These are phyloP conservation scores for Fusarium sacchari DNA, from an alignment of 2,329 filamentous ascomycete species.

Conservation along the genomic window DNA sequence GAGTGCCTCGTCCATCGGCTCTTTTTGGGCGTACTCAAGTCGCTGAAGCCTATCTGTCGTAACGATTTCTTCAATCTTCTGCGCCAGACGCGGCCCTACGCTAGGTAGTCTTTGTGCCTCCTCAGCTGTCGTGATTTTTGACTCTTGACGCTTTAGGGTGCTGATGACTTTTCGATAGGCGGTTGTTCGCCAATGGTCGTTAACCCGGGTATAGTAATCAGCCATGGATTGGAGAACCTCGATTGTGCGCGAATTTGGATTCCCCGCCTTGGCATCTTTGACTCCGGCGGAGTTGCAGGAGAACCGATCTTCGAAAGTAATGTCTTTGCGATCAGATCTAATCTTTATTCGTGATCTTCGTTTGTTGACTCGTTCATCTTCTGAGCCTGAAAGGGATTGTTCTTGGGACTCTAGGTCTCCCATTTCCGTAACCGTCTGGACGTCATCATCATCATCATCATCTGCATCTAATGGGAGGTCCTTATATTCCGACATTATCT, in stretches of 20 bases:
- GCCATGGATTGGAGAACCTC: constrained; percentile 81
- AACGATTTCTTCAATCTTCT: constrained; percentile 91
- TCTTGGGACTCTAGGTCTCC: constrained; percentile 27
- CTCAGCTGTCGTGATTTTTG: constrained; percentile 72
- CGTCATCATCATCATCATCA: constrained; percentile 53
- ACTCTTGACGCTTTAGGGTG: constrained; percentile 73
- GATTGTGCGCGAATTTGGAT: constrained; percentile 81
- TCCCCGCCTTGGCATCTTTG: constrained; percentile 56
- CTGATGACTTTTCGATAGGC: constrained; percentile 82
- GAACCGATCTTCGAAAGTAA: constrained; percentile 60
- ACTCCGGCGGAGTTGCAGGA: constrained; percentile 64
- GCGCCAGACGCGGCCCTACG: constrained; percentile 78
- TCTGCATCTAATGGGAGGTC: constrained; percentile 66
- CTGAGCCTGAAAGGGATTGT: constrained; percentile 30
- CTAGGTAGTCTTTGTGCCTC: constrained; percentile 74
- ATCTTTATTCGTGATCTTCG: constrained; percentile 35
- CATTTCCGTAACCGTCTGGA: constrained; percentile 37
- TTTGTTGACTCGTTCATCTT: constrained; percentile 33
- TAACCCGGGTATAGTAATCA: constrained; percentile 77
- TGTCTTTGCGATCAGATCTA: constrained; percentile 42
- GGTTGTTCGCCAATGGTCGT: constrained; percentile 79
- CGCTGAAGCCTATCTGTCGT: constrained; percentile 75
- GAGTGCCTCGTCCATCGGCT: constrained; percentile 72
- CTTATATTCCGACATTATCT: constrained; percentile 67
- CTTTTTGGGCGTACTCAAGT: constrained; percentile 74